Conservation (phyloP, 495 filamentous ascomycete species). For the Bacidia gigantensis region DNA sequence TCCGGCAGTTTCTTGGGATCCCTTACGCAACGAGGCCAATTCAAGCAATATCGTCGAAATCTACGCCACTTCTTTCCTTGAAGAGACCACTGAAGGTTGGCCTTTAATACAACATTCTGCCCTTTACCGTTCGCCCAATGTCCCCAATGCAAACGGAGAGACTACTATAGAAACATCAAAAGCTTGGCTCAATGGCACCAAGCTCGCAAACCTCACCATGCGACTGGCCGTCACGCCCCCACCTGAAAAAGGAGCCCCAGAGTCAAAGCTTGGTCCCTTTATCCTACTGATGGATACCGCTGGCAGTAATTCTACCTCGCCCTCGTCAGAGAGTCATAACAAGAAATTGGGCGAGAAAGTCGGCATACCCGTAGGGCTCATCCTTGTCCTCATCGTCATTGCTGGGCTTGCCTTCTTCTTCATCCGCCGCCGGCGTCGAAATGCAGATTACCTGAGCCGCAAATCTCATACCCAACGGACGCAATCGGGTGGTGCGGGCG, state of each 20-base stretch:
- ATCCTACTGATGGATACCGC: background rate
- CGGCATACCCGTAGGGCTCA: slow-evolving; percentile 13
- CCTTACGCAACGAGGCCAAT: slow-evolving; percentile 5
- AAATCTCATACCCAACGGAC: background rate
- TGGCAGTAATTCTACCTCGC: background rate
- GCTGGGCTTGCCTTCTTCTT: slow-evolving; percentile 9
- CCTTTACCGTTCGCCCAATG: background rate
- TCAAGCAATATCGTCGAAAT: background rate
- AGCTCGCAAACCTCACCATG: slow-evolving; percentile 4
- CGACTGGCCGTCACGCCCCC: background rate
- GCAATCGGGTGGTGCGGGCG: background rate
- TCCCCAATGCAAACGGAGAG: slow-evolving; percentile 1
- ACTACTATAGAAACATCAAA: slow-evolving; percentile 6
- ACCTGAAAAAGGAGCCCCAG: background rate
- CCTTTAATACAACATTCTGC: background rate
- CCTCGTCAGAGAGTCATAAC: background rate
- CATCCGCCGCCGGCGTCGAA: slow-evolving; percentile 20
- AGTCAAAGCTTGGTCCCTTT: background rate
- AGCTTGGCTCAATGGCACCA: slow-evolving; percentile 1
- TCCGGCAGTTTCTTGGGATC: background rate
- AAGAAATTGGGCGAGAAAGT: slow-evolving; percentile 15
- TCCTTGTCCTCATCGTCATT: slow-evolving; percentile 7
- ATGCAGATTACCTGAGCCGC: slow-evolving; percentile 4
- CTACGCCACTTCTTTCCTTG: slow-evolving; percentile 3
- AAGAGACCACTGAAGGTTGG: background rate